phyloP scores from a whole-genome alignment of 768 basidiomycete species.

The Suillus cothurnatus region DNA sequence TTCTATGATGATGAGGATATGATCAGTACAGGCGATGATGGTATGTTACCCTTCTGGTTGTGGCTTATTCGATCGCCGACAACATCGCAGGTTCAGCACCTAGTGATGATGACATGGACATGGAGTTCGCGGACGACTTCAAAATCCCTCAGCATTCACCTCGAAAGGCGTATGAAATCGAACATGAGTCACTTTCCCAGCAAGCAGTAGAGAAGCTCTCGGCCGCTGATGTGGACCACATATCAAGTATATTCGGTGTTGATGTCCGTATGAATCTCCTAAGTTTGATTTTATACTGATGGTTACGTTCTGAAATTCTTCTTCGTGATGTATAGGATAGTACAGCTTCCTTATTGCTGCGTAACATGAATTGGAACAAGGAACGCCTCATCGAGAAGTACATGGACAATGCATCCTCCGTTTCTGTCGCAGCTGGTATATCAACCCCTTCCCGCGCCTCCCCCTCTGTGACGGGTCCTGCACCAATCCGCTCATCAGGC shows the following conservation, averaged over 20 bases:
- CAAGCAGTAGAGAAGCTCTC: conserved; percentile 77
- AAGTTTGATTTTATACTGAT: conserved; percentile 8
- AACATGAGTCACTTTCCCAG: conserved; percentile 77
- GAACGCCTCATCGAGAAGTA: conserved; percentile 95
- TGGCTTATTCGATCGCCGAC: conserved; percentile 24
- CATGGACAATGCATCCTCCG: conserved; percentile 84
- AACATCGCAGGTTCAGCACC: conserved; percentile 40
- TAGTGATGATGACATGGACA: conserved; percentile 67
- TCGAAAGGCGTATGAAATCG: conserved; percentile 80
- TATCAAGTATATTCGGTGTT: conserved; percentile 84
- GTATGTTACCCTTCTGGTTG: conserved; percentile 31
- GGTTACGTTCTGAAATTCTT: conserved; percentile 10
- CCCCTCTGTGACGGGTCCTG: conserved; percentile 26
- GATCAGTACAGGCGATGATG: conserved; percentile 60
- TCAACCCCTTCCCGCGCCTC: conserved; percentile 34
- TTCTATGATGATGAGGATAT: conserved; percentile 75
- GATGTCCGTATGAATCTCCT: conserved; percentile 61
- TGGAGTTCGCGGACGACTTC: conserved; percentile 71
- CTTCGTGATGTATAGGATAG: conserved; percentile 46
- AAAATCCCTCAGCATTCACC: conserved; percentile 55
- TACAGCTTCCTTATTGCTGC: conserved; percentile 76
- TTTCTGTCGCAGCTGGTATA: conserved; percentile 78
- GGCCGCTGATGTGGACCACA: conserved; percentile 79
- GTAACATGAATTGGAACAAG: conserved; percentile 92
- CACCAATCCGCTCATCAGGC: conserved; percentile 37